Base-by-base conservation (phyloP, 176 grass and related monocot species). In the Paspalum vaginatum region DNA sequence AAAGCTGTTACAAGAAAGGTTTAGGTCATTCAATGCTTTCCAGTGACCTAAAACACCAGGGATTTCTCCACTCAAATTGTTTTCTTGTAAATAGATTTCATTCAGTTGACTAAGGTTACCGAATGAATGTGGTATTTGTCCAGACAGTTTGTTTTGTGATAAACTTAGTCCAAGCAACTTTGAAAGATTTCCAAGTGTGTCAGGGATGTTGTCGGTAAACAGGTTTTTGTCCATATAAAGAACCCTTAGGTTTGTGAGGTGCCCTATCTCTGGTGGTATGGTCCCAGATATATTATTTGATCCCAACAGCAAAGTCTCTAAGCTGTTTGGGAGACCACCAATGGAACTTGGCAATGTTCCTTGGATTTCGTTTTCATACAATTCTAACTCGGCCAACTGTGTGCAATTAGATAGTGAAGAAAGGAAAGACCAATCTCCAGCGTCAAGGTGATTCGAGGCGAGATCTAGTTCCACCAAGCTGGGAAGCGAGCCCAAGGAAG, bases 401-500 rank as follows among this genome's bases (percentile, higher is more conserved):
- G 42, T 85, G 52, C 82, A 85, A 17, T 85, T 89, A 14, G 82
- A 15, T 22, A 85, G 61, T 11, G 87, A 81, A 15, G 61, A 61
- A 15, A 88, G 26, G 64, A 88, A 88, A 58, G 40, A 71, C 86
- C 86, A 88, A 55, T 88, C 80, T 9, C 80, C 49, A 5, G 86
- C 65, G 79, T 88, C 86, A 0, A 88, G 86, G 6, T 37, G 58
- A 26, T 88, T 88, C 1, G 3, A n/a, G 38, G n/a, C 64, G 0
- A 88, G 56, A 61, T 47, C 26, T 11, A 88, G 43, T 53, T 43
- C 21, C 0, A 15, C 18, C 5, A 87, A 67, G 25, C 69, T 32
- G 11, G 40, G 45, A 1, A 75, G 22, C 2, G 51, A 48, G 14
- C 70, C 78, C 4, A 87, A 51, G 41, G 71, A 65, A 56, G 80